Conservation (phyloP, 2,329 filamentous ascomycete genomes). For the Talaromyces islandicus region DNA sequence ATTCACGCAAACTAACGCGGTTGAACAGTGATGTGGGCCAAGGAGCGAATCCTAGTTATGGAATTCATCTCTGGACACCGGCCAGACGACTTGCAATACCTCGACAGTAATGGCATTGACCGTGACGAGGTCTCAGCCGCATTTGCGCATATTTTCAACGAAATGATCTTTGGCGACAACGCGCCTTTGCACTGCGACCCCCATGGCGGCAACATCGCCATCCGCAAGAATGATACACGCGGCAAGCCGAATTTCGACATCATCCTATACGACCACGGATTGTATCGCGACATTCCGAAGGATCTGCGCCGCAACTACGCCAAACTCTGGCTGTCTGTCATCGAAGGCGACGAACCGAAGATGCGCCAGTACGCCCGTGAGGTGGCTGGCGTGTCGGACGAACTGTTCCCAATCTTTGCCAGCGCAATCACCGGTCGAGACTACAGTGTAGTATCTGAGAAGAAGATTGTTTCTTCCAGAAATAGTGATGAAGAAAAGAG, state of each 20-base stretch:
- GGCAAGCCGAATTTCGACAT: slow-evolving; percentile 80
- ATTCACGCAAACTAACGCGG: neutral
- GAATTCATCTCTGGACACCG: slow-evolving; percentile 81
- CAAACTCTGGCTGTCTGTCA: slow-evolving; percentile 94
- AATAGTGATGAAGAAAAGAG: slow-evolving; percentile 69
- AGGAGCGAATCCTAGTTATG: slow-evolving; percentile 89
- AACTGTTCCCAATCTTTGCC: slow-evolving; percentile 91
- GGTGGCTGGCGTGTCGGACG: slow-evolving; percentile 80
- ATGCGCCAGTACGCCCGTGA: slow-evolving; percentile 89
- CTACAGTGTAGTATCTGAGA: slow-evolving; percentile 65
- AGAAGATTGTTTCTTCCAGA: slow-evolving; percentile 53
- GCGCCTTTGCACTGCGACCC: slow-evolving; percentile 95
- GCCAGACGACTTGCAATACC: slow-evolving; percentile 79
- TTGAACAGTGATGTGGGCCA: slow-evolving; percentile 69
- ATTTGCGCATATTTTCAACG: slow-evolving; percentile 89
- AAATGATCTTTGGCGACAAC: slow-evolving; percentile 93
- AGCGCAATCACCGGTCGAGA: slow-evolving; percentile 94
- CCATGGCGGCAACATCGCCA: slow-evolving; percentile 91
- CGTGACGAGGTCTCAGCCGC: slow-evolving; percentile 92
- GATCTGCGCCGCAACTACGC: slow-evolving; percentile 78
- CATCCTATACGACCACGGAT: slow-evolving; percentile 91
- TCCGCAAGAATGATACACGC: slow-evolving; percentile 65
- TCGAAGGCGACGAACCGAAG: slow-evolving; percentile 74
- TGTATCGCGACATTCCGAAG: slow-evolving; percentile 87
- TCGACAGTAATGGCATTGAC: slow-evolving; percentile 82